Percentiles rank a stretch among this genome's conserved stretches.
Conservation (phyloP, 352 stramenopile genomes). For the Phytopythium oedochilum region DNA sequence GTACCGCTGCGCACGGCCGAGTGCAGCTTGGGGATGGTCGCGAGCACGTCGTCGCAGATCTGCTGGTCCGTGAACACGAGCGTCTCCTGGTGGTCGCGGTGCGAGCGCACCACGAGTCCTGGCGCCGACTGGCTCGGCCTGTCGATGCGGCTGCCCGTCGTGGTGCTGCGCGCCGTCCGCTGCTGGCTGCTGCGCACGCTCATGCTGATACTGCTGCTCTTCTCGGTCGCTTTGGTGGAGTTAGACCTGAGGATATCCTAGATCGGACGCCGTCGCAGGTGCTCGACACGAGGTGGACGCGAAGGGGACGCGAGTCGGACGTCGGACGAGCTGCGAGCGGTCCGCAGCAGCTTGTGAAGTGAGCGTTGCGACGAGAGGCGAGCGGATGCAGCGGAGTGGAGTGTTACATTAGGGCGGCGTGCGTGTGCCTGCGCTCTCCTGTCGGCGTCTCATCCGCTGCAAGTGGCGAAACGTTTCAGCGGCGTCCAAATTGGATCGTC, state of each 20-base stretch:
- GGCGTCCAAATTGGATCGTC: no score
- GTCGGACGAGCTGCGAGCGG: not conserved
- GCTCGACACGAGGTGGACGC: no score
- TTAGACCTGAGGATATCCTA: not conserved
- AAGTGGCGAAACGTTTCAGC: no score
- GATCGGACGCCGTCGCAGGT: no score
- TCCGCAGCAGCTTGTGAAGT: not conserved
- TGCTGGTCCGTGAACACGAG: slow-evolving; percentile 47
- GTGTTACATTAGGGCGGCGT: no score
- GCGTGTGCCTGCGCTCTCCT: no score
- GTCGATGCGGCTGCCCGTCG: slow-evolving; percentile 1
- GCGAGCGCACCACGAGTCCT: slow-evolving; percentile 18
- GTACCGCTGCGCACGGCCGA: slow-evolving; percentile 26
- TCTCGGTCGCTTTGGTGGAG: not conserved
- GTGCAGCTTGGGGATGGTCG: slow-evolving; percentile 53
- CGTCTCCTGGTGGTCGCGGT: slow-evolving; percentile 16
- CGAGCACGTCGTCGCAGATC: slow-evolving; percentile 55
- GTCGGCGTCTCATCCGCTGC: no score
- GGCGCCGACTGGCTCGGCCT: slow-evolving; percentile 4
- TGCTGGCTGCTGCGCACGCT: slow-evolving; percentile 13
- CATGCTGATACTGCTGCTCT: not conserved
- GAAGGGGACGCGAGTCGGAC: no score
- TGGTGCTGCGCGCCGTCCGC: slow-evolving; percentile 6
- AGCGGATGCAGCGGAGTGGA: no score
- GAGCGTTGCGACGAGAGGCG: no score